Base-by-base conservation (phyloP, 441 rosid genomes). In the Erodium texanum region DNA sequence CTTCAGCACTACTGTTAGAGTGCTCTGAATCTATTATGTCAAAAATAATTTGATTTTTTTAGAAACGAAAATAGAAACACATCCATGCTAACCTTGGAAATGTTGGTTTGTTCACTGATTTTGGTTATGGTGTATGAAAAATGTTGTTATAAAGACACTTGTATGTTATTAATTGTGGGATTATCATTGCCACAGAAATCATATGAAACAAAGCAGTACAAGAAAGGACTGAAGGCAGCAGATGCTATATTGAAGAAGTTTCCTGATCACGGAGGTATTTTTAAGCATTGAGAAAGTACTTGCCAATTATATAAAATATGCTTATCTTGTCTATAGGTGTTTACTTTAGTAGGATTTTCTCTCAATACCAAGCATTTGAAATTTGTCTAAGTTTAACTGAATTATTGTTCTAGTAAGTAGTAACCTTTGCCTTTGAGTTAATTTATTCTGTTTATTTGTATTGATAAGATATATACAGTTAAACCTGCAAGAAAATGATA, bases 171-270 rank as follows among this genome's bases (percentile, higher is more conserved):
- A 14, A 43, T 43, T 2, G 50, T 43, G 50, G 50, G 50, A 14
- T 59, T 23, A 34, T 34, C 3, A 15, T 59, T 72, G 64, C 73
- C 64, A 84, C 87, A 96, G 99, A 96, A 92, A 92, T 96, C 99
- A 34, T 96, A 92, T 79, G 99, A 96, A 82, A 90, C 92, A 24
- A 96, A 96, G 73, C 98, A 92, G 80, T 96, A 96, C 79, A 96
- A 96, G 87, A 96, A 90, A 83, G 99, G 98, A 45, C 73, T 96
- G 76, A 96, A 90, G 86, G 95, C 99, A 18, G 99, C 99, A 22
- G 99, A 96, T 85, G 78, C 97, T 67, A 96, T 96, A 67, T 75
- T 93, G 79, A 93, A 89, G 79, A 96, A 90, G 84, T 90, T 90
- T 87, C 99, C 99, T 12, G 89, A 88, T 66, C 99, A 96, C 90